phyloP scores from a whole-genome alignment of 1,139 yeast genomes.

The Blastobotrys indianensis region DNA sequence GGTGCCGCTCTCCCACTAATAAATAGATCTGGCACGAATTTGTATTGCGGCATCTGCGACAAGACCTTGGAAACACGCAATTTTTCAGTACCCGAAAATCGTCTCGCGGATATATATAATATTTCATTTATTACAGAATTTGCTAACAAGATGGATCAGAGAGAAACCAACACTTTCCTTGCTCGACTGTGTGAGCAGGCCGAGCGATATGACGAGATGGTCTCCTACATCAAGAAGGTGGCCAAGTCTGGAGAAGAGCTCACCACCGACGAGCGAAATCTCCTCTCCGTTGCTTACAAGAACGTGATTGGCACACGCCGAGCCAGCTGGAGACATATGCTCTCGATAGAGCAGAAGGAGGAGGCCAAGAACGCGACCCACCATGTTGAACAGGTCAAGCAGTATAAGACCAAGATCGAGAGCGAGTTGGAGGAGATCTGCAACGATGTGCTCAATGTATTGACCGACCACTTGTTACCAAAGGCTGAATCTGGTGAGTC shows the following conservation, averaged over 20 bases:
- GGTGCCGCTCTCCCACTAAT: too few relatives aligned
- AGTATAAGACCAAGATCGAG: slow-evolving; percentile 94
- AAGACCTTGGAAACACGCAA: too few relatives aligned
- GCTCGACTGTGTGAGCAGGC: slow-evolving; percentile 99
- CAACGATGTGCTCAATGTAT: slow-evolving; percentile 84
- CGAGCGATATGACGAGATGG: slow-evolving; percentile 99
- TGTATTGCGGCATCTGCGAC: too few relatives aligned
- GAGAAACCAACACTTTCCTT: slow-evolving; percentile 95
- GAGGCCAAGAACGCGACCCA: slow-evolving; percentile 82
- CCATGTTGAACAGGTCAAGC: slow-evolving; percentile 86
- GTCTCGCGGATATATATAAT: too few relatives aligned
- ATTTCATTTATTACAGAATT: too few relatives aligned
- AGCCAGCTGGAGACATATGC: slow-evolving; percentile 99
- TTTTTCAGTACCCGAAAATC: too few relatives aligned
- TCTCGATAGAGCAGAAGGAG: slow-evolving; percentile 97
- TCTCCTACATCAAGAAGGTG: slow-evolving; percentile 95
- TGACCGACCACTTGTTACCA: slow-evolving; percentile 85
- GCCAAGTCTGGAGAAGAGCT: slow-evolving; percentile 94
- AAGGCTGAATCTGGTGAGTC: slow-evolving; percentile 97
- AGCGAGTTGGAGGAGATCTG: slow-evolving; percentile 90
- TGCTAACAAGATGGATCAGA: slow-evolving; percentile 38
- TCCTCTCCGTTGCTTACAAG: slow-evolving; percentile 95
- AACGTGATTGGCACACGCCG: slow-evolving; percentile 99
- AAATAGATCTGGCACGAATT: too few relatives aligned
- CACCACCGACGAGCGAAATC: slow-evolving; percentile 96